These are phyloP conservation scores for Eutrema salsugineum DNA, from an alignment of 441 rosid genomes.

Conservation along the genomic window DNA sequence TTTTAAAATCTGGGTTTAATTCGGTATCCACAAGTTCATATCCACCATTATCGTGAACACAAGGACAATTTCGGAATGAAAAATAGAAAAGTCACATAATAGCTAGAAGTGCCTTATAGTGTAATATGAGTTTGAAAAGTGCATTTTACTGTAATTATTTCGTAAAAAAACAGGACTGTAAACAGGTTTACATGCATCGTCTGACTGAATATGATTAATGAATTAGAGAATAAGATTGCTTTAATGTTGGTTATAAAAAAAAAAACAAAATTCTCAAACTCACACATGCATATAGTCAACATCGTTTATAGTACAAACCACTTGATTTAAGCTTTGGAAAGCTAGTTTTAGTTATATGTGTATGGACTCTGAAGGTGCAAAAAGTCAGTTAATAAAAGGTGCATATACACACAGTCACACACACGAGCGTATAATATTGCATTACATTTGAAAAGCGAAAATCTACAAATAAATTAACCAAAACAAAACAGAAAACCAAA, in stretches of 20 bases:
- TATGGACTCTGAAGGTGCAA: background rate
- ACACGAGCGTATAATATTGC: background rate
- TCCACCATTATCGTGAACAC: too few species aligned
- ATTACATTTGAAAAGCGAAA: constrained; percentile 2
- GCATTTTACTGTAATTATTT: too few species aligned
- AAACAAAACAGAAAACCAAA: background rate
- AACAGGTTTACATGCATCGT: background rate
- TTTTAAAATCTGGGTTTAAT: too few species aligned
- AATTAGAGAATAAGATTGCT: background rate
- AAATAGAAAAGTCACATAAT: too few species aligned
- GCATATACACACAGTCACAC: constrained; percentile 2
- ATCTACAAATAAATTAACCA: constrained; percentile 14
- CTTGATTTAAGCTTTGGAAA: background rate
- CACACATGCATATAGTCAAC: background rate
- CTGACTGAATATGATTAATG: background rate
- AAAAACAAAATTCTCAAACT: too few species aligned
- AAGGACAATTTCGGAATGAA: too few species aligned
- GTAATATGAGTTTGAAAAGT: too few species aligned
- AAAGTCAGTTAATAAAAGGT: background rate
- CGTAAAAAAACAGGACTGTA: background rate
- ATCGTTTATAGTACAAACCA: background rate
- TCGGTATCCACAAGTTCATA: too few species aligned
- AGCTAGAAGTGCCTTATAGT: too few species aligned
- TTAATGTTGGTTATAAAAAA: background rate
- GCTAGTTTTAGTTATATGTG: background rate